Evolutionary conservation across 768 basidiomycete species (phyloP).

Genomic region (Coprinopsis sp.): DNA sequence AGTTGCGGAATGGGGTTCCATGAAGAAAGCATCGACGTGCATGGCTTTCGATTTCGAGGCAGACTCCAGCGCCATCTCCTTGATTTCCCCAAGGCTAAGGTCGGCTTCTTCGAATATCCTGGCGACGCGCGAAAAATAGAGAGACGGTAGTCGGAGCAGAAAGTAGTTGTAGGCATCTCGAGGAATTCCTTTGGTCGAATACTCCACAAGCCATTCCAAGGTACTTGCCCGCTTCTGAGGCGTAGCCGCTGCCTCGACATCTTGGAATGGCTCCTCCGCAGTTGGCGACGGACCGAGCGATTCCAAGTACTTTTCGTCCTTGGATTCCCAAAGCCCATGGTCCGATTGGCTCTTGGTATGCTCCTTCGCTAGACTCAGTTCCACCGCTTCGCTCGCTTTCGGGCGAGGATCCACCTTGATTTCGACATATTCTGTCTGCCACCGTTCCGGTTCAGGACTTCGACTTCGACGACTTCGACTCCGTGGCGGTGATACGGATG

Average conservation of each 20-base stretch:
- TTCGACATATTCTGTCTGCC: too few relatives aligned
- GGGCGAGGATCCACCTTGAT: too few relatives aligned
- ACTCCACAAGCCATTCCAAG: background rate
- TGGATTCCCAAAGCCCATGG: too few relatives aligned
- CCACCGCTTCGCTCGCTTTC: too few relatives aligned
- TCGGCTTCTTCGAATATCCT: slow-evolving; percentile 64
- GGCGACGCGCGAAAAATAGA: slow-evolving; percentile 69
- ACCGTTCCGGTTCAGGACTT: too few relatives aligned
- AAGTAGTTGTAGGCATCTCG: slow-evolving; percentile 30
- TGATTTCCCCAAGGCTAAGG: slow-evolving; percentile 55
- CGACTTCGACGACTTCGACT: too few relatives aligned
- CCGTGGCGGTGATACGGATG: too few relatives aligned
- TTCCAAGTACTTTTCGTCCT: too few relatives aligned
- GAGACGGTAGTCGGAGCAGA: slow-evolving; percentile 56
- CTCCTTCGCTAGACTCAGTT: too few relatives aligned
- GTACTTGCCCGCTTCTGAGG: background rate
- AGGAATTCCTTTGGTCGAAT: slow-evolving; percentile 11
- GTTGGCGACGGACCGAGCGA: background rate
- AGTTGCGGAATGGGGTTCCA: slow-evolving; percentile 1
- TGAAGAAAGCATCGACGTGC: too few relatives aligned
- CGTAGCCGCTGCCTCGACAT: background rate
- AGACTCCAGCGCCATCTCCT: slow-evolving; percentile 31
- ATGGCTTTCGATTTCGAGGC: background rate
- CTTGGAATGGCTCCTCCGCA: background rate
- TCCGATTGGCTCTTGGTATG: too few relatives aligned